These are phyloP conservation scores for Phoma sp. DNA, from an alignment of 2,329 filamentous ascomycete genomes.

Conservation along the genomic window DNA sequence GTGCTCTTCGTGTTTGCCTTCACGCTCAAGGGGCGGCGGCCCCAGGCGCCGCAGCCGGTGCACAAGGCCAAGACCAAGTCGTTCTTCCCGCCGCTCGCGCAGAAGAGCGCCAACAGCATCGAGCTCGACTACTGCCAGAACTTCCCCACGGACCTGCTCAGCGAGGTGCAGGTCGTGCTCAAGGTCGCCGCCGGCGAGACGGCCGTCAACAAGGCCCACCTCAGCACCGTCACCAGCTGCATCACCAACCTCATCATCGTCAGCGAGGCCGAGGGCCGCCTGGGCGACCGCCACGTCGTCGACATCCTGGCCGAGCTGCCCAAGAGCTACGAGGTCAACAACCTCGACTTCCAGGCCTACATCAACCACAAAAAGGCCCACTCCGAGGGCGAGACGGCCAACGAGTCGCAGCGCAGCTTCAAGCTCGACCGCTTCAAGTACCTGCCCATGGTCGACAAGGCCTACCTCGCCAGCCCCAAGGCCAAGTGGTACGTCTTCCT, in stretches of 20 bases:
- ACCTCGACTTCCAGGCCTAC: slow-evolving; percentile 62
- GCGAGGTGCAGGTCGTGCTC: slow-evolving; percentile 56
- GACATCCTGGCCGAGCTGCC: slow-evolving; percentile 59
- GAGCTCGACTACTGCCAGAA: slow-evolving; percentile 50
- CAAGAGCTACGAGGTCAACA: slow-evolving; percentile 50
- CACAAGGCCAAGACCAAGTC: slow-evolving; percentile 44
- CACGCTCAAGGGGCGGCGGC: slow-evolving; percentile 35
- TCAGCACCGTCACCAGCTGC: slow-evolving; percentile 62
- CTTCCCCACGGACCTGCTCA: slow-evolving; percentile 52
- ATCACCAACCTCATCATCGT: slow-evolving; percentile 64
- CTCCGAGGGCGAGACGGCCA: slow-evolving; percentile 48
- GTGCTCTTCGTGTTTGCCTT: slow-evolving; percentile 43
- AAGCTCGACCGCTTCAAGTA: slow-evolving; percentile 67
- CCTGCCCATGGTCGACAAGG: slow-evolving; percentile 63
- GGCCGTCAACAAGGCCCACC: slow-evolving; percentile 55
- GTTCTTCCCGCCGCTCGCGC: slow-evolving; percentile 47
- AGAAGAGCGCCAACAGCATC: slow-evolving; percentile 35
- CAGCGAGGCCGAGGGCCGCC: slow-evolving; percentile 65
- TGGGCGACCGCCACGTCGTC: slow-evolving; percentile 59
- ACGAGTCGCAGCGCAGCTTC: slow-evolving; percentile 61
- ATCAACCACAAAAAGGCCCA: slow-evolving; percentile 52
- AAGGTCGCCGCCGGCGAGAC: slow-evolving; percentile 59
- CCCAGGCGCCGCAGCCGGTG: slow-evolving; percentile 23
- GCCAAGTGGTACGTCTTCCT: slow-evolving; percentile 51
- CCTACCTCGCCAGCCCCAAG: slow-evolving; percentile 48